Evolutionary conservation across 2,329 filamentous ascomycete genomes (phyloP).

Genomic region (Diplodia intermedia): DNA sequence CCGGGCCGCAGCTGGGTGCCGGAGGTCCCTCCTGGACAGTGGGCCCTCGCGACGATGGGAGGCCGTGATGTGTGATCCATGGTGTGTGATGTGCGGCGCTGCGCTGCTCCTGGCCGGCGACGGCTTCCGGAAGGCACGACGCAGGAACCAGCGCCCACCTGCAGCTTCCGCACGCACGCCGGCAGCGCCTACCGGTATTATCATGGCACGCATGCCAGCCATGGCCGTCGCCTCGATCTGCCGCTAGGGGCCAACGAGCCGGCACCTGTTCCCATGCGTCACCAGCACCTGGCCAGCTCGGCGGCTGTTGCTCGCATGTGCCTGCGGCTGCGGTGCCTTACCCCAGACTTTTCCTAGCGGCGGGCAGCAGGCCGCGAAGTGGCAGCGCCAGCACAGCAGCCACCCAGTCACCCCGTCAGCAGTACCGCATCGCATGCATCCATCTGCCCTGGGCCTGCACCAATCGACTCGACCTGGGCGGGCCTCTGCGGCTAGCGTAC

Average conservation of each 20-base stretch:
- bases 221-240: too few species aligned
- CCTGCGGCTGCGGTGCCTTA: neutral
- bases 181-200: neutral
- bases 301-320: too few species aligned
- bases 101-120: neutral
- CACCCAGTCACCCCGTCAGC: neutral
- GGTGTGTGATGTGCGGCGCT: neutral
- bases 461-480: slow-evolving; percentile 3
- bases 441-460: neutral
- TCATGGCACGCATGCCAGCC: neutral
- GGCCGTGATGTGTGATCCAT: neutral
- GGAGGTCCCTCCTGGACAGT: slow-evolving; percentile 12
- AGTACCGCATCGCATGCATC: neutral
- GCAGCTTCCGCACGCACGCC: neutral
- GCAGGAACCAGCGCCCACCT: neutral
- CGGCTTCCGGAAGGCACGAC: slow-evolving; percentile 11
- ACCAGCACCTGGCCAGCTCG: too few species aligned
- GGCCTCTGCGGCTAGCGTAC: slow-evolving; percentile 21
- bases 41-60: slow-evolving; percentile 2
- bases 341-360: neutral
- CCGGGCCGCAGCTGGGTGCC: neutral
- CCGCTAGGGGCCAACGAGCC: too few species aligned
- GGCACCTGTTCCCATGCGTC: too few species aligned
- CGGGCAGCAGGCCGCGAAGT: neutral
- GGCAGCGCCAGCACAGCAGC: neutral